These are phyloP conservation scores for Kuraishia borneana DNA, from an alignment of 805 yeast genomes.

Conservation along the genomic window DNA sequence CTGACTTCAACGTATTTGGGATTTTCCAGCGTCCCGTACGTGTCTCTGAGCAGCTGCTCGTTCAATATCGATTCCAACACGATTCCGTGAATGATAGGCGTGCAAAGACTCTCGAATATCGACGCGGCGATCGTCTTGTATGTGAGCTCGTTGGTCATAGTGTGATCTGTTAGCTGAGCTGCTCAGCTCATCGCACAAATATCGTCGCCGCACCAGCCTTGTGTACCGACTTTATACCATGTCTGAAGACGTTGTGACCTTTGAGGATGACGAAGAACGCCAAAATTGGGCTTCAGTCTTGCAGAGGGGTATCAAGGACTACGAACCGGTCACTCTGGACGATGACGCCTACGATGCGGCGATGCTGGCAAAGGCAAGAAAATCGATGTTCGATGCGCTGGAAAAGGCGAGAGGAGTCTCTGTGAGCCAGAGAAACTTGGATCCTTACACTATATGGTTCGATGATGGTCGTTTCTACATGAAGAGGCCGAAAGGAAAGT, in stretches of 20 bases:
- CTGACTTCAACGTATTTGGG: conserved; percentile 14
- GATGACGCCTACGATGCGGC: conserved; percentile 15
- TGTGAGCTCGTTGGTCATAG: conserved; percentile 10
- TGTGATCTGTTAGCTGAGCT: conserved; percentile 3
- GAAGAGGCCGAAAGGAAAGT: conserved; percentile 54
- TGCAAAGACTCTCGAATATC: conserved; percentile 19
- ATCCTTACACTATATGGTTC: conserved; percentile 16
- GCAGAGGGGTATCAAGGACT: conserved; percentile 63
- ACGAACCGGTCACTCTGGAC: conserved; percentile 39
- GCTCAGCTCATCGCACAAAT: too few species aligned
- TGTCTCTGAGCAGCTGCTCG: conserved; percentile 18
- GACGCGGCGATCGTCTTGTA: conserved; percentile 18
- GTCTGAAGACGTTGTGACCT: conserved; percentile 10
- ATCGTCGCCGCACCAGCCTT: too few species aligned
- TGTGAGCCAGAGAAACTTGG: conserved; percentile 8
- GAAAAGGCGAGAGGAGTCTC: conserved; percentile 33
- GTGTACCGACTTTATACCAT: background rate
- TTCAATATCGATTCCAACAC: conserved; percentile 15
- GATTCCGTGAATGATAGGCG: conserved; percentile 21
- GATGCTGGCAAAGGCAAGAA: conserved; percentile 38
- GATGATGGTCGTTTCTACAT: conserved; percentile 15
- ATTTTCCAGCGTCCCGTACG: conserved; percentile 16
- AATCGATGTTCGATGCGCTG: conserved; percentile 67
- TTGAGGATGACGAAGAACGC: conserved; percentile 28
- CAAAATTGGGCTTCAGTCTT: conserved; percentile 43